A percentile compares a stretch with the other conserved stretches of the same genome.
Conservation (phyloP, 352 stramenopile genomes). For the Phytophthora citricola region DNA sequence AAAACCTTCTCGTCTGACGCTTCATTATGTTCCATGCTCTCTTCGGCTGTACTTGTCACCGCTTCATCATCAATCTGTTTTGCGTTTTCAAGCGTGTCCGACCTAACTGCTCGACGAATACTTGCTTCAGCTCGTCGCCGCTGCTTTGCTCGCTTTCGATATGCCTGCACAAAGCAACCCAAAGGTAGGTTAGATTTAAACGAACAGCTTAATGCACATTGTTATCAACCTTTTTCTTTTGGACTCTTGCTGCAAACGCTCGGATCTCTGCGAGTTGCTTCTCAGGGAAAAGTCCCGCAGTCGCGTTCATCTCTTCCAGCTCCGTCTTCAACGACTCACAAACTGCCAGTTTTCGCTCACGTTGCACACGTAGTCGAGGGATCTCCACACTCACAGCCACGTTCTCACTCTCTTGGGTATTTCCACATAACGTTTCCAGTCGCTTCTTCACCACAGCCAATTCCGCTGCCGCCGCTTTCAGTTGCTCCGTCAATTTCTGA, state of each 20-base stretch:
- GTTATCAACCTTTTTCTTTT: slow-evolving; percentile 41
- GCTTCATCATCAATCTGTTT: neutral
- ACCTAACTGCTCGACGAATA: slow-evolving; percentile 18
- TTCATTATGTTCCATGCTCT: neutral
- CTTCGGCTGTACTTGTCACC: no score
- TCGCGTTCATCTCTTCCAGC: slow-evolving; percentile 30
- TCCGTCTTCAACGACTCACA: slow-evolving; percentile 40
- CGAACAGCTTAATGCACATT: neutral
- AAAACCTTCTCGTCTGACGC: neutral
- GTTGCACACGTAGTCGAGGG: slow-evolving; percentile 16
- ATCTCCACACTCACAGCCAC: slow-evolving; percentile 8
- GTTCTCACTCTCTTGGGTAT: neutral
- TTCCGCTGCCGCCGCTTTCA: slow-evolving; percentile 27
- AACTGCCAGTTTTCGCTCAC: slow-evolving; percentile 26
- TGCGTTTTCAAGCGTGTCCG: neutral
- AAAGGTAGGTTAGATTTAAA: neutral
- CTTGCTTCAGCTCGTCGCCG: slow-evolving; percentile 27
- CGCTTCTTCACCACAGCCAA: slow-evolving; percentile 34
- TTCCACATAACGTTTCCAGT: slow-evolving; percentile 3
- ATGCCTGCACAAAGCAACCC: slow-evolving; percentile 23
- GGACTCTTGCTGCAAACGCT: slow-evolving; percentile 28
- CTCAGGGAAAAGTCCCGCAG: slow-evolving; percentile 25
- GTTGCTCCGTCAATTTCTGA: slow-evolving; percentile 25
- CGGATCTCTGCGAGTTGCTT: slow-evolving; percentile 26
- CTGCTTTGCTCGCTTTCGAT: slow-evolving; percentile 39